Percentiles rank a stretch among this genome's conserved stretches.
Conservation (phyloP, 2,329 filamentous ascomycete genomes). For the Fusarium globosum region DNA sequence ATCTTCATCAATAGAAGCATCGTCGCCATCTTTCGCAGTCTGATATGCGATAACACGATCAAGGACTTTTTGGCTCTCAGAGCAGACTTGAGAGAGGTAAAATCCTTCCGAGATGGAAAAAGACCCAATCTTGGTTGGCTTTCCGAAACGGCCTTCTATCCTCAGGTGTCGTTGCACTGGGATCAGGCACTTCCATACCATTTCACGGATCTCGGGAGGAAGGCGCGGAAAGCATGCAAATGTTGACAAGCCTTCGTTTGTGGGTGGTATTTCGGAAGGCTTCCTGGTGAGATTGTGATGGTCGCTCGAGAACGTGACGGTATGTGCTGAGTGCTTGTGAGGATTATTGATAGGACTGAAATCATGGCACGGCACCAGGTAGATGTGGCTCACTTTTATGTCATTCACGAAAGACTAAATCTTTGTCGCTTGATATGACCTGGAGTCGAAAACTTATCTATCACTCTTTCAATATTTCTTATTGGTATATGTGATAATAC, state of each 20-base stretch:
- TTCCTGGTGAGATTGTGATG: no score
- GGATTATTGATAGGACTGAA: not conserved
- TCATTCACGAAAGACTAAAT: not conserved
- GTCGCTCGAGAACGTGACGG: accelerated
- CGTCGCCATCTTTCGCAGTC: not conserved
- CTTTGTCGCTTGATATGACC: accelerated
- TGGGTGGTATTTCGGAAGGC: accelerated
- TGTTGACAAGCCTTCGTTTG: not conserved
- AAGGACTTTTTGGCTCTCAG: not conserved
- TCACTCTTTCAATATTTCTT: accelerated
- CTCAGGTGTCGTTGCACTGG: not conserved
- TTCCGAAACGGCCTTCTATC: not conserved
- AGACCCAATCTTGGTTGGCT: not conserved
- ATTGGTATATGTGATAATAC: not conserved
- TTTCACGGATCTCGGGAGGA: not conserved
- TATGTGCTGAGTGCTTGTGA: not conserved
- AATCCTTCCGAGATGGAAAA: accelerated
- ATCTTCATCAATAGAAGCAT: accelerated
- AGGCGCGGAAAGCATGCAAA: not conserved
- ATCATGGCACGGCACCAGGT: accelerated
- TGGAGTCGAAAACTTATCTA: accelerated
- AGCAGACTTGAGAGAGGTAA: accelerated
- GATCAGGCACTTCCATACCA: not conserved
- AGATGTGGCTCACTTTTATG: not conserved
- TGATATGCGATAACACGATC: not conserved